These are phyloP conservation scores for Piper longum DNA, from an alignment of 164 flowering plant genomes.

Conservation along the genomic window DNA sequence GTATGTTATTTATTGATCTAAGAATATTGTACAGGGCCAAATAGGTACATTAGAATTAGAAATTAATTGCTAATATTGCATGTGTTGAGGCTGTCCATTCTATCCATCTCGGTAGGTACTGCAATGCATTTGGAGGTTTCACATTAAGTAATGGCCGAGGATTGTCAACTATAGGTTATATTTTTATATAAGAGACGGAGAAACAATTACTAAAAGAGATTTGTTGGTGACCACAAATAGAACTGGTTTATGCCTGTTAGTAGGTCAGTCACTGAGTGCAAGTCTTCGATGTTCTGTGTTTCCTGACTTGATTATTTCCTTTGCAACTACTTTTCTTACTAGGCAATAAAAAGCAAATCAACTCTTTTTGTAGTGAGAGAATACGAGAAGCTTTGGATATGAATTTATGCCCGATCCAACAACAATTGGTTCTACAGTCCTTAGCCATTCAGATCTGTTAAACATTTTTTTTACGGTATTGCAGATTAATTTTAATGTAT, in stretches of 20 bases:
- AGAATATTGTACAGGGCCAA: background rate
- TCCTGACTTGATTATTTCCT: background rate
- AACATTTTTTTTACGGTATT: background rate
- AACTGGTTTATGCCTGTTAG: background rate
- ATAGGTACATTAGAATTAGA: background rate
- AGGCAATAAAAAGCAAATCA: constrained; percentile 59
- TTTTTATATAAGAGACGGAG: no score
- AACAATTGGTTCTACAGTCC: constrained; percentile 43
- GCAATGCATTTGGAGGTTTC: no score
- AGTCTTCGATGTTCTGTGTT: background rate
- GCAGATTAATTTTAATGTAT: no score
- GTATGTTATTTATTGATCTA: background rate
- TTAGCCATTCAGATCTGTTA: constrained; percentile 55
- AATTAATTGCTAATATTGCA: background rate
- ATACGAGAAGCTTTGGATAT: constrained; percentile 32
- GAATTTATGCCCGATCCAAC: constrained; percentile 42
- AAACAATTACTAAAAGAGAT: no score
- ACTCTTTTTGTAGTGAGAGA: constrained; percentile 42
- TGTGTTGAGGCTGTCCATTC: background rate
- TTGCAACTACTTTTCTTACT: constrained; percentile 7
- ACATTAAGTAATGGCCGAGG: no score
- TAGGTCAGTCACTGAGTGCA: no score
- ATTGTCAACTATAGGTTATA: no score
- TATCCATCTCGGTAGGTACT: no score
- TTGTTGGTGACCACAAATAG: background rate